Evolutionary conservation across 129 eudicot genomes (phyloP).

Genomic region (Centella asiatica): DNA sequence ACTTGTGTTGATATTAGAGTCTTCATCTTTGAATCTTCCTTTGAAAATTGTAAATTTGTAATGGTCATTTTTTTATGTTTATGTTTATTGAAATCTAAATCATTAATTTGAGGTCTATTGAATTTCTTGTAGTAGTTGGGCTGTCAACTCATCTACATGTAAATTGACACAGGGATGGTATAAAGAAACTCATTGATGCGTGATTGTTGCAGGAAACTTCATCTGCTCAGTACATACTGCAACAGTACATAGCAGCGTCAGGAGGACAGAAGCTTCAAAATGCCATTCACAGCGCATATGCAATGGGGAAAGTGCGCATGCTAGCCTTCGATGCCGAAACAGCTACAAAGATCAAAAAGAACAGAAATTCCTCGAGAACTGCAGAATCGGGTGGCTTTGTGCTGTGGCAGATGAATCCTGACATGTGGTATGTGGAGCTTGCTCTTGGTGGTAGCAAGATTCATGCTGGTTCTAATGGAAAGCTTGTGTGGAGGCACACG

Average conservation of each 20-base stretch:
- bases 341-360: slow-evolving; percentile 76
- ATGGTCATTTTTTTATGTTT: too few species aligned
- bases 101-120: too few species aligned
- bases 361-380: slow-evolving; percentile 53
- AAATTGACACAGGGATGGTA: too few species aligned
- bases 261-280: slow-evolving; percentile 81
- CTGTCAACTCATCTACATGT: too few species aligned
- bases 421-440: slow-evolving; percentile 95
- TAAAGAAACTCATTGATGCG: too few species aligned
- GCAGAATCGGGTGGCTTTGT: slow-evolving; percentile 86
- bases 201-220: slow-evolving; percentile 67
- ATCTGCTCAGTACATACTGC: slow-evolving; percentile 95
- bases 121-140: too few species aligned
- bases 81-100: too few species aligned
- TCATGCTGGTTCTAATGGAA: slow-evolving; percentile 92
- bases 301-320: slow-evolving; percentile 88
- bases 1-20: too few species aligned
- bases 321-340: slow-evolving; percentile 77
- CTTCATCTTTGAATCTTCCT: too few species aligned
- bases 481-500: slow-evolving; percentile 91
- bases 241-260: slow-evolving; percentile 82
- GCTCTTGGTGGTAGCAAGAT: slow-evolving; percentile 89
- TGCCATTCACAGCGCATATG: slow-evolving; percentile 63
- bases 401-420: slow-evolving; percentile 91
- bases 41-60: too few species aligned